A percentile compares a stretch with the other conserved stretches of the same genome.
Evolutionary conservation across 1,284 basidiomycete genomes (phyloP).

Genomic region (Rhodotorula sp.): DNA sequence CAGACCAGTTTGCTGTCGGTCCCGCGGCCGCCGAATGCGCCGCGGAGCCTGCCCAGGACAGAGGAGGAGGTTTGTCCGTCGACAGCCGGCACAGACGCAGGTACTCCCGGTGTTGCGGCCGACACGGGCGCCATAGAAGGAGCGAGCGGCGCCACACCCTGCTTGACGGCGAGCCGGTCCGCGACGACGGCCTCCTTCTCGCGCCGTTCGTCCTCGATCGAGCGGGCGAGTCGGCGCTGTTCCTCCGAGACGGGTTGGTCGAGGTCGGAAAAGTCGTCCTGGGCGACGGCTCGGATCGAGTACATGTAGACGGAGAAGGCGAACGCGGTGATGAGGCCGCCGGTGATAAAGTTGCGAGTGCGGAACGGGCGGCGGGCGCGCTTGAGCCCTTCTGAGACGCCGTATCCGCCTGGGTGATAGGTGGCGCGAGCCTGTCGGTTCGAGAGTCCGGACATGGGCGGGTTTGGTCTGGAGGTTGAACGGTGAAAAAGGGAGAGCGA

Average conservation of each 20-base stretch:
- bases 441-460: not conserved
- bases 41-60: constrained; percentile 4
- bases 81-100: not conserved
- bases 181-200: constrained; percentile 16
- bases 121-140: not conserved
- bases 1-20: constrained; percentile 29
- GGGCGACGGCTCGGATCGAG: constrained; percentile 87
- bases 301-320: constrained; percentile 84
- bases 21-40: constrained; percentile 25
- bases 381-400: constrained; percentile 77
- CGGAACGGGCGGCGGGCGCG: constrained; percentile 83
- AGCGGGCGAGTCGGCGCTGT: constrained; percentile 9
- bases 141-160: not conserved
- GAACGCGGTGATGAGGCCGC: constrained; percentile 68
- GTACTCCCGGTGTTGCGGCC: not conserved
- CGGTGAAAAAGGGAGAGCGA: not conserved
- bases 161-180: constrained; percentile 6
- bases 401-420: constrained; percentile 38
- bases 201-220: constrained; percentile 37
- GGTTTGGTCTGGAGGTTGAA: too few species aligned
- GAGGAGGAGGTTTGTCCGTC: not conserved
- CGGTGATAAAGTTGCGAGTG: constrained; percentile 74
- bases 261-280: constrained; percentile 68
- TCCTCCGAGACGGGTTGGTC: constrained; percentile 26
- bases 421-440: constrained; percentile 11